Evolutionary conservation across 108 stramenopile genomes (phyloP).

Genomic region (Stephanodiscus triporus): DNA sequence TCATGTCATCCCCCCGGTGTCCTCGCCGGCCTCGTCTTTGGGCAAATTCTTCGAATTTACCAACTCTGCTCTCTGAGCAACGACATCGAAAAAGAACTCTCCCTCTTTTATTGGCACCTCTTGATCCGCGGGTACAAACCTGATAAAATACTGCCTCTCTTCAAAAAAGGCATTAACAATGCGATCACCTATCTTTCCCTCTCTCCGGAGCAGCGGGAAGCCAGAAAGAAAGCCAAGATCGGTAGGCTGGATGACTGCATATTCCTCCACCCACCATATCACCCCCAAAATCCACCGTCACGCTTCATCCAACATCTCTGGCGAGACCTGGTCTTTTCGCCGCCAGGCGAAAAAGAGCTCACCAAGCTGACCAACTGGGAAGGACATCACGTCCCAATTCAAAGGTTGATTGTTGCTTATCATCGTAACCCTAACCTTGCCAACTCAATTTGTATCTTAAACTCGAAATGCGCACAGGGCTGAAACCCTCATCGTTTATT

Average conservation of each 20-base stretch:
- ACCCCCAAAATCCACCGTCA: neutral
- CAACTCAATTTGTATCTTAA: too few relatives aligned
- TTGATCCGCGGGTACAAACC: neutral
- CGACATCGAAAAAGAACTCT: neutral
- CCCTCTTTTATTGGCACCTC: neutral
- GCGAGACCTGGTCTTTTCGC: conserved; percentile 5
- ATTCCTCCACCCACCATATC: conserved; percentile 2
- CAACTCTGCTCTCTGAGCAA: neutral
- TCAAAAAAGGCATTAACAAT: conserved; percentile 27
- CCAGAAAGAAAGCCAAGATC: neutral
- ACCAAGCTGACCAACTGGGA: too few relatives aligned
- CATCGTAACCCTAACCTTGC: neutral
- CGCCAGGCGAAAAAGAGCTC: neutral
- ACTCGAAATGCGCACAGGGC: too few relatives aligned
- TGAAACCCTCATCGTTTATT: too few relatives aligned
- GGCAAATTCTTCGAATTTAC: neutral
- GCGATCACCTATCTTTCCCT: conserved; percentile 3
- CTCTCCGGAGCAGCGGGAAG: neutral
- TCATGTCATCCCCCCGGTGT: neutral
- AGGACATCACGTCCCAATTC: neutral
- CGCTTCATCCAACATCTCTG: conserved; percentile 11
- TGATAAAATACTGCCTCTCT: conserved; percentile 11
- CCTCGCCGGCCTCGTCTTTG: neutral
- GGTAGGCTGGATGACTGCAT: neutral
- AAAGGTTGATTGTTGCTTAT: neutral